Evolutionary conservation across 2,329 filamentous ascomycete species (phyloP), one percentile per base, ranked within the genome.

Genomic region (Stemphylium beticola): DNA sequence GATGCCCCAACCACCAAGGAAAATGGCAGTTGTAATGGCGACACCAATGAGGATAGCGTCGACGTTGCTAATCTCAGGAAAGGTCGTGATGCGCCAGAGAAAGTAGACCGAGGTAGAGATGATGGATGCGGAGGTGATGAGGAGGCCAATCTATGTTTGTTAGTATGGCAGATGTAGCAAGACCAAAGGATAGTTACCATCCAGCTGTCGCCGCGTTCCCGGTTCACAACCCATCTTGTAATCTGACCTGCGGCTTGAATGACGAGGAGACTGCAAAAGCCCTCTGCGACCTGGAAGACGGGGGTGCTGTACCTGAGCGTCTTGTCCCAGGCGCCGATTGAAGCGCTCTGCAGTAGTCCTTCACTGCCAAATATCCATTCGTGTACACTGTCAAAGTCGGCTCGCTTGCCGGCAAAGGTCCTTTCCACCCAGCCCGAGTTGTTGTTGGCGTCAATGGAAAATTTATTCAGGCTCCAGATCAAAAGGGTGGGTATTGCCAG

Each of bases 41-140:
- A 93, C 90, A 38, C 95, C 95, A 60, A 98, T 98, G 37, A 98
- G 82, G 15, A 91, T 91, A 22, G 95, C 93, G 74, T 98, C 95
- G 31, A 96, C 84, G 71, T 96, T 96, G 78, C 89, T 89, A 68
- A 98, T 92, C 65, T 93, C 91, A 1, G 95, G 93, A 77, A 99
- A 98, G 61, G 90, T 91, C 14, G 93, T 90, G 49, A 98, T 92
- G 55, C 95, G 86, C 91, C 93, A 98, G 46, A 99, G 85, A 77
- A 98, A 98, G 78, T 98, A 98, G 61, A 96, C 85, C 4, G 93
- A 91, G 76, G 90, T 96, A 22, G 92, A 95, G 67, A 98, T 96
- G 66, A 96, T 87, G 57, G 91, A 95, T 36, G 92, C 92, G 1
- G 93, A 96, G 53, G 95, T 81, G 54, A 96, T 88, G 39, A 99